Evolutionary conservation across 2,329 filamentous ascomycete species (phyloP).

Genomic region (Phyllosticta citriasiana): DNA sequence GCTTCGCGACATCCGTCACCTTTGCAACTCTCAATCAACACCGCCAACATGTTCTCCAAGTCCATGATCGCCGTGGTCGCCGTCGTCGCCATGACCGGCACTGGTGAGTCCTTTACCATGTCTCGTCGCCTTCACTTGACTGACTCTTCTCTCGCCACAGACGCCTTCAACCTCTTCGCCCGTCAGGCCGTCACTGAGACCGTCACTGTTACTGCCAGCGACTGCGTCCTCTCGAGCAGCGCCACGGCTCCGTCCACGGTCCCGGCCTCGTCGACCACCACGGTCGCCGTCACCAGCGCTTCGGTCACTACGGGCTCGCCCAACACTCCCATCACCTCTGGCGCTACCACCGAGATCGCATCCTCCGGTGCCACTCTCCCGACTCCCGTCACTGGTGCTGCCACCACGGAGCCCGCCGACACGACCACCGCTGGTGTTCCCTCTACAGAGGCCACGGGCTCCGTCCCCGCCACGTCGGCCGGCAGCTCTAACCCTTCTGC

Average conservation of each 20-base stretch:
- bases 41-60: slow-evolving; percentile 4
- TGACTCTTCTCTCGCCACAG: neutral
- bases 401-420: neutral
- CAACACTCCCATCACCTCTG: neutral
- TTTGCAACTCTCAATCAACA: neutral
- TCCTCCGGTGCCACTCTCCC: neutral
- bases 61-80: neutral
- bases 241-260: neutral
- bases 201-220: slow-evolving; percentile 1
- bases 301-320: neutral
- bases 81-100: neutral
- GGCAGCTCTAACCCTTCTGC: neutral
- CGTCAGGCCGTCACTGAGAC: neutral
- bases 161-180: neutral
- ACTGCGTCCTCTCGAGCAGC: neutral
- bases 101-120: neutral
- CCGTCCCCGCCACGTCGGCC: neutral
- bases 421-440: neutral
- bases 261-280: neutral
- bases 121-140: neutral
- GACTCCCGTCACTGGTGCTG: neutral
- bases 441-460: neutral
- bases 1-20: neutral
- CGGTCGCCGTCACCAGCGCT: neutral
- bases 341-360: neutral